A percentile compares a stretch with the other conserved stretches of the same genome.
These are phyloP conservation scores for Allodekkera sacchari DNA, from an alignment of 805 yeast species.

Conservation along the genomic window DNA sequence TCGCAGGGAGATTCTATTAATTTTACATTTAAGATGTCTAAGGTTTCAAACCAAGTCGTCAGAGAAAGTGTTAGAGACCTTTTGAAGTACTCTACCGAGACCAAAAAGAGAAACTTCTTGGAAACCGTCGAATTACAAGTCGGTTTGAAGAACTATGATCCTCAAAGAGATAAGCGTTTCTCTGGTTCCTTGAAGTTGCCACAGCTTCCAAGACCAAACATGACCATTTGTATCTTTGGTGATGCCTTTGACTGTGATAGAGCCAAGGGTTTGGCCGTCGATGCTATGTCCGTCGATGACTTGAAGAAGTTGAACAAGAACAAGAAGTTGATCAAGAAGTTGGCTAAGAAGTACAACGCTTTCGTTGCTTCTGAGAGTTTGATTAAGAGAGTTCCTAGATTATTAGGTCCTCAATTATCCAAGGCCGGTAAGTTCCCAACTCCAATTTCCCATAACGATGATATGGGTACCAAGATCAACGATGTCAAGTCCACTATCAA, in stretches of 20 bases:
- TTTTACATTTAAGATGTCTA: conserved; percentile 52
- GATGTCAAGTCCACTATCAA: conserved; percentile 99
- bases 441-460: conserved; percentile 99
- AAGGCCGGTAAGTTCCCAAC: conserved; percentile 99
- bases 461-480: conserved; percentile 87
- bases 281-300: conserved; percentile 99
- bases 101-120: conserved; percentile 99
- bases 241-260: conserved; percentile 99
- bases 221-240: conserved; percentile 99
- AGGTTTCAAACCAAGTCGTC: conserved; percentile 85
- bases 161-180: conserved; percentile 99
- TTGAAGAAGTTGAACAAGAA: conserved; percentile 99
- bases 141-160: conserved; percentile 99
- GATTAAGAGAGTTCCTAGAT: conserved; percentile 99
- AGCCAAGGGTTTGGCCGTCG: conserved; percentile 98
- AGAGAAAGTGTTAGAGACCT: conserved; percentile 95
- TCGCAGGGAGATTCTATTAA: conserved; percentile 67
- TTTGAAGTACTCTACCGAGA: conserved; percentile 81
- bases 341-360: conserved; percentile 99
- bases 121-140: conserved; percentile 99
- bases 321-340: conserved; percentile 99
- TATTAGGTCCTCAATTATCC: conserved; percentile 99
- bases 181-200: conserved; percentile 98
- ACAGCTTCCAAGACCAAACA: conserved; percentile 99
- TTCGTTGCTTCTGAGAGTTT: conserved; percentile 98